Evolutionary conservation across 1,139 yeast species (phyloP).

Genomic region (Nakaseomyces sp.): DNA sequence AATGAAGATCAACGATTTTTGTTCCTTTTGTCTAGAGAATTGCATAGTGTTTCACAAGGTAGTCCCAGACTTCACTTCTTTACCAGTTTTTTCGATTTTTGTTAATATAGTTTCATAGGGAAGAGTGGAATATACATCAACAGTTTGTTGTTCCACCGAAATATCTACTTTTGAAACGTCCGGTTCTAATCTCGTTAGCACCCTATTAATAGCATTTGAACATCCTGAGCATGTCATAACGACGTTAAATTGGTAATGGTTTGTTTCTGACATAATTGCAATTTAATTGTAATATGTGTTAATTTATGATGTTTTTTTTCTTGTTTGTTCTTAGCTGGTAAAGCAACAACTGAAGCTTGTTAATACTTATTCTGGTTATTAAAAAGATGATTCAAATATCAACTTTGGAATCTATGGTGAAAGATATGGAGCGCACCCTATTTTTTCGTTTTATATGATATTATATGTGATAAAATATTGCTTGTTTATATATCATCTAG

Average conservation of each 20-base stretch:
- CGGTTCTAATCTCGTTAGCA: conserved; percentile 51
- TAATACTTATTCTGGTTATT: too few relatives aligned
- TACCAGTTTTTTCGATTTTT: conserved; percentile 85
- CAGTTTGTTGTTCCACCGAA: conserved; percentile 73
- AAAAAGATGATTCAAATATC: neutral
- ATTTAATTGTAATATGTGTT: too few relatives aligned
- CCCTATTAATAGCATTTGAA: conserved; percentile 79
- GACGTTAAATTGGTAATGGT: conserved; percentile 68
- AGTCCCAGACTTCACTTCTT: conserved; percentile 63
- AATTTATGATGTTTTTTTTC: neutral
- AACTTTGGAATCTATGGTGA: too few relatives aligned
- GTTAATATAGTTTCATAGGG: conserved; percentile 69
- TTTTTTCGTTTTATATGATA: neutral
- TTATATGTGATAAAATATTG: neutral
- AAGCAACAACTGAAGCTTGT: too few relatives aligned
- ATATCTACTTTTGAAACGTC: conserved; percentile 69
- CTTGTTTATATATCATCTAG: too few relatives aligned
- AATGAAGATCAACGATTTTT: too few relatives aligned
- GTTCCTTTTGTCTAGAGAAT: neutral
- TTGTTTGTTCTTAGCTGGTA: too few relatives aligned
- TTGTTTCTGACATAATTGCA: conserved; percentile 14
- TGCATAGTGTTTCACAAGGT: conserved; percentile 23
- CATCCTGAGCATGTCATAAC: conserved; percentile 83
- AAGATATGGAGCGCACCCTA: neutral
- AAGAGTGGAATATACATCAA: conserved; percentile 60